These are phyloP conservation scores for Pistacia atlantica DNA, from an alignment of 345 rosid species.

Conservation along the genomic window DNA sequence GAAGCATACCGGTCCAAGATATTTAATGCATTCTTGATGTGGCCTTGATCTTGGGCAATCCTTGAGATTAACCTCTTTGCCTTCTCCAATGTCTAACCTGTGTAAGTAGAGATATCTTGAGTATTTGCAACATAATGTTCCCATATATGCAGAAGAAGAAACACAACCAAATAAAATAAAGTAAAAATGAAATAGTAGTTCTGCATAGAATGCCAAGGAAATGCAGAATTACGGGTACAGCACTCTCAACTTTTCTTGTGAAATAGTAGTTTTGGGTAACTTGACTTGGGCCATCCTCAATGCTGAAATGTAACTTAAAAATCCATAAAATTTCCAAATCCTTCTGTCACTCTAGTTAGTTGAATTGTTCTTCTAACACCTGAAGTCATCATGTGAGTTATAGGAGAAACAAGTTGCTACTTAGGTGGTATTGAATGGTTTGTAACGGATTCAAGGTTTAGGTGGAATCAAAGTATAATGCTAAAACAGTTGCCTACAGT, in stretches of 20 bases:
- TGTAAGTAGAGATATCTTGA: background rate
- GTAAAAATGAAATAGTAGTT: background rate
- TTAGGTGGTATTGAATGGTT: background rate
- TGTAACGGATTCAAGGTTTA: background rate
- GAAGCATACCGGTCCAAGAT: slow-evolving; percentile 41
- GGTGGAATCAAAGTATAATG: background rate
- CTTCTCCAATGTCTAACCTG: slow-evolving; percentile 48
- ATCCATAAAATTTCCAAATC: background rate
- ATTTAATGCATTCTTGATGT: slow-evolving; percentile 37
- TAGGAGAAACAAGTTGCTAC: background rate
- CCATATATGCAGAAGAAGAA: background rate
- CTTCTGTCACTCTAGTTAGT: background rate
- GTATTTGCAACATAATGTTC: slow-evolving; percentile 3
- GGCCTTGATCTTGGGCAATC: slow-evolving; percentile 43
- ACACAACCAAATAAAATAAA: background rate
- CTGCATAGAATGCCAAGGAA: background rate
- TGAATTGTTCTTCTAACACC: background rate
- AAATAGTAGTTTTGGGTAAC: too few relatives aligned
- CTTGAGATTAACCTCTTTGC: slow-evolving; percentile 34
- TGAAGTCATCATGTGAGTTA: background rate
- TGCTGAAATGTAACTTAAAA: background rate
- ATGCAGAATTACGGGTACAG: background rate
- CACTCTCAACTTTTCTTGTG: background rate
- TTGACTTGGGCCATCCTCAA: too few relatives aligned
- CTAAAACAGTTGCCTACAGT: too few relatives aligned